Percentiles rank a stretch among this genome's conserved stretches.
These are phyloP conservation scores for Aspergillus uvarum DNA, from an alignment of 2,329 filamentous ascomycete genomes.

Conservation along the genomic window DNA sequence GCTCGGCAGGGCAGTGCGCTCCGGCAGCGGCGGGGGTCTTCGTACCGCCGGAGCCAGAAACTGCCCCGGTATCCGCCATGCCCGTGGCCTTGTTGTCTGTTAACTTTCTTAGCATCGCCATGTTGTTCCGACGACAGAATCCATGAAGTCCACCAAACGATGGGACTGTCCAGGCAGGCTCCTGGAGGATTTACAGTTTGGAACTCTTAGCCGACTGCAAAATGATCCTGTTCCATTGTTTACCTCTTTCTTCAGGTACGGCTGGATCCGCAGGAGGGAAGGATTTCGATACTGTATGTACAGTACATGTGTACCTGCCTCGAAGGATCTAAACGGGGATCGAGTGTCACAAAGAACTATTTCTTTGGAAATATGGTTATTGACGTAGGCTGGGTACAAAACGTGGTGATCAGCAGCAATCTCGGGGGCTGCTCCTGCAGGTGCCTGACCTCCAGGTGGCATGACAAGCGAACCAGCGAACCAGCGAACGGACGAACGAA, in stretches of 20 bases:
- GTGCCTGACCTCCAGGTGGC: not conserved
- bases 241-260: not conserved
- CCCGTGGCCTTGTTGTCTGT: not conserved
- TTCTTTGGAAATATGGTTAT: not conserved
- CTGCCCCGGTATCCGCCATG: constrained; percentile 3
- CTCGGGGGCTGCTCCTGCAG: not conserved
- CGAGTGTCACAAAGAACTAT: not conserved
- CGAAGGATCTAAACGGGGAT: not conserved
- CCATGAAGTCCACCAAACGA: not conserved
- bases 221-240: constrained; percentile 2
- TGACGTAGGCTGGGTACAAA: not conserved
- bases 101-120: not conserved
- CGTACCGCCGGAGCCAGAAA: constrained; percentile 13
- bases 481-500: too few species aligned
- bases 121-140: not conserved
- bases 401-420: not conserved
- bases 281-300: not conserved
- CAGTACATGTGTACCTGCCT: not conserved
- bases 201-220: not conserved
- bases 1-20: constrained; percentile 10
- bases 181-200: constrained; percentile 17
- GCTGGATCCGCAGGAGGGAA: constrained; percentile 3
- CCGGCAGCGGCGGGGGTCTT: not conserved
- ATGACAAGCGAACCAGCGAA: not conserved
- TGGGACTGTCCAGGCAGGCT: not conserved